Evolutionary conservation across 805 yeast species (phyloP), one percentile per base, ranked within the genome.

Genomic region (Hanseniaspora mollemarum): DNA sequence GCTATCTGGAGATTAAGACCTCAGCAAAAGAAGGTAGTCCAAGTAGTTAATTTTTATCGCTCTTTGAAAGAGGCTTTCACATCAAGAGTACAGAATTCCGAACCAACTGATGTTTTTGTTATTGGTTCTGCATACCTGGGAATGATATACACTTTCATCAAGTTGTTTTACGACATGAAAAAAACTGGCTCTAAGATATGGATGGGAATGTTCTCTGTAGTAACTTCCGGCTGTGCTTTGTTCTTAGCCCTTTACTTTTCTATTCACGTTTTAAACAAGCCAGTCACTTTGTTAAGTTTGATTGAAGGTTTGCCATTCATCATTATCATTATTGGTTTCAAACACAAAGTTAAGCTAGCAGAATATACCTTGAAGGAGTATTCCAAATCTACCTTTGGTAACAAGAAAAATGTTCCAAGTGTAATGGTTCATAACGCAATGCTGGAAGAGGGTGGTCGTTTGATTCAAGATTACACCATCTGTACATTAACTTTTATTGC

Each of bases 241-340:
- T 69, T 87, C 52, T 76, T 84, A 57, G 95, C 96, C 1, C 71
- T 83, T 43, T 78, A 77, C 54, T 68, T 81, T 45, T 72, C 84
- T 8, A 74, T 77, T 31, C 72, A 74, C 52, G 60, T 76, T 28
- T 67, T 83, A 43, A 75, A 77, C 32, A 68, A 77, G 42, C 75
- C 74, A 46, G 80, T 90, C 29, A 79, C 94, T 8, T 70, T 86
- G 51, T 69, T 84, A 51, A 78, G 85, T 51, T 71, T 90, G 56
- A 77, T 87, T 52, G 96, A 90, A 68, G 96, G 96, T 31, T 68
- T 90, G 42, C 98, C 98, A 21, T 90, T 90, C 66, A 74, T 90
- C 60, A 94, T 90, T 21, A 87, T 94, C 19, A 81, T 87, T 4
- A 78, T 90, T 61, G 98, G 97, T 1, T 90, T 90, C 67, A 87